Evolutionary conservation across 768 basidiomycete genomes (phyloP), one percentile per base, ranked within the genome.

Genomic region (Cystofilobasidium macerans): DNA sequence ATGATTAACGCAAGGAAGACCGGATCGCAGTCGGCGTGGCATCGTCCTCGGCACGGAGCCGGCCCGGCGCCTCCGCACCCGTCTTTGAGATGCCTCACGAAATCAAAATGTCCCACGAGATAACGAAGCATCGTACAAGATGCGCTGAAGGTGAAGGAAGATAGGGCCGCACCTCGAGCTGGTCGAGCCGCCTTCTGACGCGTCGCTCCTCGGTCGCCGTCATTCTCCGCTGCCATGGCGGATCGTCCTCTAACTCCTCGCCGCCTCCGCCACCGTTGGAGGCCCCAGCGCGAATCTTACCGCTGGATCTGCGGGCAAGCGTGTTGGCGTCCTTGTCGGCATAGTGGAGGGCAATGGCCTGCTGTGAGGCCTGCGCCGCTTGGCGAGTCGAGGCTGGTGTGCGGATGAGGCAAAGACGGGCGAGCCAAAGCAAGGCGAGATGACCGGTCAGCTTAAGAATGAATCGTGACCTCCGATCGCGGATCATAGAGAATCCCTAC

Each of bases 311-410:
- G n/a, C n/a, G n/a, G n/a, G n/a, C n/a, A 16, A 54, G n/a, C 14
- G 51, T 32, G 51, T 54, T 54, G 51, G 28, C 51, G 51, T 54
- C 51, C 51, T 54, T 30, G 30, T 54, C 51, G 18, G 26, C 51
- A 14, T 14, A 54, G 51, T 54, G 51, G 30, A 30, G 28, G 12
- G 51, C 26, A 30, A 32, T 54, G 28, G 51, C 51, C 18, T 26
- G 28, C 51, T 54, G 51, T 5, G 51, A 54, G 14, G 51, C 30
- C 30, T 32, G 51, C 28, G 51, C 51, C 2, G 51, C 51, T 30
- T 32, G 26, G 28, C 51, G 51, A 3, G 42, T 42, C 42, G 42
- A 42, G 42, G 9, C 42, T 30, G 51, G 7, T 22, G 26, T n/a
- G 24, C 9, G 48, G n/a, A n/a, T n/a, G n/a, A n/a, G n/a, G n/a